phyloP scores from a whole-genome alignment of 2,329 filamentous ascomycete genomes.

The Colletotrichum scovillei region DNA sequence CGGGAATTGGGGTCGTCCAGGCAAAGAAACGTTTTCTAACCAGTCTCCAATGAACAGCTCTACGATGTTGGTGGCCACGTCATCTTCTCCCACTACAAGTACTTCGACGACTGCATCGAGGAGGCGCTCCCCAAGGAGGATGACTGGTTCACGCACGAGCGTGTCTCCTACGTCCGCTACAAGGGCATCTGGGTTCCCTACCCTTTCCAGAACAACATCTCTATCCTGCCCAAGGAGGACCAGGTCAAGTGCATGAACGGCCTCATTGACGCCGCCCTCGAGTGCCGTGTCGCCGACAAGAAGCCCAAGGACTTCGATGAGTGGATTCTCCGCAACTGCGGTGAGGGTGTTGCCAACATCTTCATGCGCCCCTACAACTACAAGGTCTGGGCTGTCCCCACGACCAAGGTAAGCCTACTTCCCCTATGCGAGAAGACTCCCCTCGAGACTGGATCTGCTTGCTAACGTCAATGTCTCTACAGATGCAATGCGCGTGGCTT shows the following conservation, averaged over 20 bases:
- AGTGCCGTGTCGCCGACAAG: slow-evolving; percentile 84
- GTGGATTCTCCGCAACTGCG: slow-evolving; percentile 96
- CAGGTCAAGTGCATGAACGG: slow-evolving; percentile 95
- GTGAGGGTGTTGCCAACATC: slow-evolving; percentile 87
- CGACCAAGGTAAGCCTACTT: slow-evolving; percentile 80
- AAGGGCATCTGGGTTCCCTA: slow-evolving; percentile 97
- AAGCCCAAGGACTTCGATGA: slow-evolving; percentile 98
- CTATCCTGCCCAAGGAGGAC: slow-evolving; percentile 96
- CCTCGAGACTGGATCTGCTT: background rate
- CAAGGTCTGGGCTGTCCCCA: slow-evolving; percentile 99
- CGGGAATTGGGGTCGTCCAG: background rate
- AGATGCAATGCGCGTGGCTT: slow-evolving; percentile 99
- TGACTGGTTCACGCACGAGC: slow-evolving; percentile 98
- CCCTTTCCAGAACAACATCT: slow-evolving; percentile 99
- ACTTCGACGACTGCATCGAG: slow-evolving; percentile 99
- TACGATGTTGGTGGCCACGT: slow-evolving; percentile 99
- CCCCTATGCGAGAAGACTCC: no score
- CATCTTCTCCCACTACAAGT: slow-evolving; percentile 99
- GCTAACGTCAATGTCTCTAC: slow-evolving; percentile 6
- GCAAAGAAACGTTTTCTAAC: slow-evolving; percentile 20
- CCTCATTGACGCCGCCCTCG: slow-evolving; percentile 93
- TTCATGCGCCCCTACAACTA: slow-evolving; percentile 99
- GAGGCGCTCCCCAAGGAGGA: slow-evolving; percentile 94
- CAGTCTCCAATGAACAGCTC: slow-evolving; percentile 66
- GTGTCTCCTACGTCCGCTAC: slow-evolving; percentile 98